A percentile compares a stretch with the other conserved stretches of the same genome.
phyloP scores from a whole-genome alignment of 1,284 basidiomycete species.

The Irpex rosettiformis region DNA sequence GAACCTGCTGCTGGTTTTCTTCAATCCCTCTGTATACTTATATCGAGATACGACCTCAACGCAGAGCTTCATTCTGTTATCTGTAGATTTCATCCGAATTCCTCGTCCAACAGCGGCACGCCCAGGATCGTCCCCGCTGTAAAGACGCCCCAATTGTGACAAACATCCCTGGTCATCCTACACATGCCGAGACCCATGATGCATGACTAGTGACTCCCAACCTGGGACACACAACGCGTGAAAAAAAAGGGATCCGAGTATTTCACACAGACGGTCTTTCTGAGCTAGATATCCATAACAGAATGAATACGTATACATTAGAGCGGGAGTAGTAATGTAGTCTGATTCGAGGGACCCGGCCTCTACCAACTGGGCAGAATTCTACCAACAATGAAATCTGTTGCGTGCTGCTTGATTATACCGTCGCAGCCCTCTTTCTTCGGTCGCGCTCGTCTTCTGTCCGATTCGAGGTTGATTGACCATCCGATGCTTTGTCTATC shows the following conservation, averaged over 20 bases:
- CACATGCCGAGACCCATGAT: constrained; percentile 8
- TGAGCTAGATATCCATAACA: neutral
- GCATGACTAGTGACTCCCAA: too few relatives aligned
- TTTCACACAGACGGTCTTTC: neutral
- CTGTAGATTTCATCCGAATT: neutral
- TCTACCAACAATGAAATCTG: neutral
- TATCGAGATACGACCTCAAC: neutral
- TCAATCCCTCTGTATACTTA: neutral
- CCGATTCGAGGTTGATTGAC: constrained; percentile 14
- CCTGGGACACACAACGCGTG: neutral
- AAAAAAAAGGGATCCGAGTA: neutral
- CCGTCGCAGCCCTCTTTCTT: constrained; percentile 24
- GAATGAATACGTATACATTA: constrained; percentile 17
- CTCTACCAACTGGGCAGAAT: neutral
- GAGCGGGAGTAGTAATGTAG: constrained; percentile 14
- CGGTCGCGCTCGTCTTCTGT: constrained; percentile 21
- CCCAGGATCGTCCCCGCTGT: neutral
- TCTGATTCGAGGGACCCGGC: constrained; percentile 9
- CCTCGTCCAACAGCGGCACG: neutral
- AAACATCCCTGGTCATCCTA: neutral
- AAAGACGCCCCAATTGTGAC: neutral
- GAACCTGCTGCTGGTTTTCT: neutral
- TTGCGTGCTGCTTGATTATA: constrained; percentile 15
- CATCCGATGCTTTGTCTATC: constrained; percentile 16
- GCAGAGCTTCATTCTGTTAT: constrained; percentile 4